Base-by-base conservation (phyloP, 805 yeast genomes). In the Wickerhamiella azymoides region DNA sequence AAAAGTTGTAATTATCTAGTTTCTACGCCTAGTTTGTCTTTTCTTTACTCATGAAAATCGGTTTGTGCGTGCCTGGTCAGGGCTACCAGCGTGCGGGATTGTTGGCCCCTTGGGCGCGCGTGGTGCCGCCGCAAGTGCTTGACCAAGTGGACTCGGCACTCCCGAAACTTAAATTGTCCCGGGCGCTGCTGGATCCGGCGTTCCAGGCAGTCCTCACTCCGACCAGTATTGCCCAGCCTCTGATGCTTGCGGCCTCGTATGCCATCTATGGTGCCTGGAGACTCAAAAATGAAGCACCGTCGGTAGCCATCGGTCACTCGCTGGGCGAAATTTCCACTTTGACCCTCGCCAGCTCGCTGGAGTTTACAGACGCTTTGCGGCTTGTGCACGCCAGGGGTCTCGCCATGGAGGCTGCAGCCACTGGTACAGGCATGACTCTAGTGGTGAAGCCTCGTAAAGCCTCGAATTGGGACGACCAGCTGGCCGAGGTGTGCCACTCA, bases 211-310 rank as follows among this genome's bases (percentile, higher is more conserved):
- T 56, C 35, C 52, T 62, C 36, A 57, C 53, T 21, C 50, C 59
- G 24, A 72, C 77, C 0, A 59, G 67, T 36, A 62, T 69, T 52
- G 77, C 77, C 18, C 80, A 74, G 61, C 79, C 79, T 3, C 70
- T 77, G 19, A 68, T 74, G 10, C 57, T 74, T 26, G 62, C 70
- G 2, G 58, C 73, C 3, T 64, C 73, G 19, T 61, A 55, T 42
- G 56, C 66, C 3, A 56, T 63, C 9, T 53, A 52, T 48, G 52
- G 58, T 16, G 52, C 55, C 6, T 43, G 52, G 45, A 10, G 16
- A 13, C 11, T 5, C 16, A n/a, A 43, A 28, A 27, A 13, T 43
- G 17, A 18, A 24, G 14, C 21, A 2, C 13, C 14, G 47, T 46
- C 36, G 57, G 50, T 9, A 16, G 57, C 5, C 52, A 57, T 45